Percentiles rank a stretch among this genome's conserved stretches.
These are phyloP conservation scores for Cryphonectria carpinicola DNA, from an alignment of 2,329 filamentous ascomycete species.

Conservation along the genomic window DNA sequence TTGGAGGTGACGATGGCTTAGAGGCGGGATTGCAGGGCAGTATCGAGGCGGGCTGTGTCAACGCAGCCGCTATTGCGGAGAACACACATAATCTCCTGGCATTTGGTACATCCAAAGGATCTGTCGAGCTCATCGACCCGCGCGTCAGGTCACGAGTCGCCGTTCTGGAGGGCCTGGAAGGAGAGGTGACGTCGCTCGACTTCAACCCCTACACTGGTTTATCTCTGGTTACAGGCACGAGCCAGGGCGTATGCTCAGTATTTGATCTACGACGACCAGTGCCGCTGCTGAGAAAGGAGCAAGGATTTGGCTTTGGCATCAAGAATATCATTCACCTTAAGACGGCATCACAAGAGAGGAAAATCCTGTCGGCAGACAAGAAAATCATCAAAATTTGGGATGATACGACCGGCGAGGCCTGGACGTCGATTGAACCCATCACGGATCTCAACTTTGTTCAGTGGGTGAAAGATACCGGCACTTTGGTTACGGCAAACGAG, in stretches of 20 bases:
- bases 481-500: conserved; percentile 96
- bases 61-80: conserved; percentile 84
- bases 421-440: conserved; percentile 93
- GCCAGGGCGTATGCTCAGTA: conserved; percentile 82
- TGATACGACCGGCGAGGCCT: conserved; percentile 73
- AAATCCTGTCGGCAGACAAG: conserved; percentile 91
- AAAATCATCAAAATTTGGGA: conserved; percentile 98
- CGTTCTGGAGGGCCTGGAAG: conserved; percentile 69
- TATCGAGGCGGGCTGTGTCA: conserved; percentile 83
- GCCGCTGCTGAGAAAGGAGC: conserved; percentile 87
- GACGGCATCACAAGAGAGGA: conserved; percentile 75
- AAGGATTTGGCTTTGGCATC: conserved; percentile 92
- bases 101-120: conserved; percentile 93
- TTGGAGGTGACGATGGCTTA: conserved; percentile 78
- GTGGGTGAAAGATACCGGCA: conserved; percentile 89
- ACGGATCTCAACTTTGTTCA: conserved; percentile 95
- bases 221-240: conserved; percentile 84
- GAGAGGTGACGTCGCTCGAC: conserved; percentile 83
- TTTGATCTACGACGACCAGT: conserved; percentile 90
- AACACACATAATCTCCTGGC: conserved; percentile 86
- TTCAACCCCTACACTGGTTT: conserved; percentile 79
- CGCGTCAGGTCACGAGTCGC: conserved; percentile 82
- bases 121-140: conserved; percentile 95
- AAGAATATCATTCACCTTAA: conserved; percentile 79
- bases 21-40: conserved; percentile 83